Conservation (phyloP, 345 rosid species). For the Salix purpurea region DNA sequence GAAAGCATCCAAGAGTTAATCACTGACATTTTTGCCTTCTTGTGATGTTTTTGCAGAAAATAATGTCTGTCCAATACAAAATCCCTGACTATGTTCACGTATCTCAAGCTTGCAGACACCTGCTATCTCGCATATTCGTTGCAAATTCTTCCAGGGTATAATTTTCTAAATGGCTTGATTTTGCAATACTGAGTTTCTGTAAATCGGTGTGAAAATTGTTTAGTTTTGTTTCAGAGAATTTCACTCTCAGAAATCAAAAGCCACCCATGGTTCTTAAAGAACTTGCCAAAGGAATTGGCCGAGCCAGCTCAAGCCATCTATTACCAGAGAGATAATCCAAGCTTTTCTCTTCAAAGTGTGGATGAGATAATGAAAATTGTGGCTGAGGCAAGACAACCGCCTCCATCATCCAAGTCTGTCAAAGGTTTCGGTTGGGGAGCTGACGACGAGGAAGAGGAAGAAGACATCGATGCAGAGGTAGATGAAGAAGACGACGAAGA, state of each 20-base stretch:
- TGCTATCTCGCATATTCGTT: conserved; percentile 78
- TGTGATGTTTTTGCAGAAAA: conserved; percentile 45
- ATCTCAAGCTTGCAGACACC: conserved; percentile 73
- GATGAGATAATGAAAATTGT: conserved; percentile 93
- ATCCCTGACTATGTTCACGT: conserved; percentile 83
- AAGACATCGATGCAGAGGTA: conserved; percentile 48
- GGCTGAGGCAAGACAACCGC: conserved; percentile 73
- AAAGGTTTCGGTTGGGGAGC: conserved; percentile 73
- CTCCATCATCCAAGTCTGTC: conserved; percentile 44
- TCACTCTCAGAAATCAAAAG: conserved; percentile 25
- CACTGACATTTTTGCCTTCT: not conserved
- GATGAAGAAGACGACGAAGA: conserved; percentile 73
- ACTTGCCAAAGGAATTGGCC: conserved; percentile 76
- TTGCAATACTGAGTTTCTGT: not conserved
- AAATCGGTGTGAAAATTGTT: not conserved
- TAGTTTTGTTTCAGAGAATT: conserved; percentile 20
- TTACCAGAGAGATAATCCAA: conserved; percentile 65
- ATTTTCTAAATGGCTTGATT: not conserved
- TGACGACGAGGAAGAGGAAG: conserved; percentile 58
- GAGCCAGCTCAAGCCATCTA: conserved; percentile 76
- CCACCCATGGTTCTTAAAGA: conserved; percentile 95
- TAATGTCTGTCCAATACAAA: conserved; percentile 86
- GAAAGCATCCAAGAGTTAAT: not conserved
- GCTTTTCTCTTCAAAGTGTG: conserved; percentile 68
- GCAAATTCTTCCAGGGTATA: conserved; percentile 66